Conservation (phyloP, 768 basidiomycete species). For the Suillus subluteus region DNA sequence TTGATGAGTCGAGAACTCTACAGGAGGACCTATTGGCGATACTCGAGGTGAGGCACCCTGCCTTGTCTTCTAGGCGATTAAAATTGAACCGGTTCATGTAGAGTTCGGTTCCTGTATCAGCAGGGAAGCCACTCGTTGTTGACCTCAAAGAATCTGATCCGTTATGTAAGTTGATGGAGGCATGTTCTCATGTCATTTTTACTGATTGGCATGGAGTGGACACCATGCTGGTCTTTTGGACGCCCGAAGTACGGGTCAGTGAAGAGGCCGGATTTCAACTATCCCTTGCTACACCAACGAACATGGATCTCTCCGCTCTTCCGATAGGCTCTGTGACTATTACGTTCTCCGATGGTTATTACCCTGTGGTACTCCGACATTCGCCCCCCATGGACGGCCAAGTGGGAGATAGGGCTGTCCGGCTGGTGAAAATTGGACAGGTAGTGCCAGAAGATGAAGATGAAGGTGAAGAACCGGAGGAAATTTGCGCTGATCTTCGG, state of each 20-base stretch:
- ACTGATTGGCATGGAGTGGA: slow-evolving; percentile 51
- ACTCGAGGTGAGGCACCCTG: slow-evolving; percentile 54
- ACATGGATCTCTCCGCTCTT: slow-evolving; percentile 54
- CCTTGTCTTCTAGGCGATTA: neutral
- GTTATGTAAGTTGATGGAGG: slow-evolving; percentile 53
- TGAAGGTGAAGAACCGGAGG: slow-evolving; percentile 20
- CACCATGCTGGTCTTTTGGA: slow-evolving; percentile 73
- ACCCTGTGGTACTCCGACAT: slow-evolving; percentile 59
- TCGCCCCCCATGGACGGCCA: slow-evolving; percentile 23
- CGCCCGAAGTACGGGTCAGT: slow-evolving; percentile 58
- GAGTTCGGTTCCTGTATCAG: slow-evolving; percentile 70
- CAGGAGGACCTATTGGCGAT: slow-evolving; percentile 77
- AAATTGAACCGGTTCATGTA: slow-evolving; percentile 31
- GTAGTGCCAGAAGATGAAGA: slow-evolving; percentile 43
- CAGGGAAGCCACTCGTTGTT: slow-evolving; percentile 60
- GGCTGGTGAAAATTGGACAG: slow-evolving; percentile 45
- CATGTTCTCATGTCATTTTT: slow-evolving; percentile 11
- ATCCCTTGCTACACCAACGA: slow-evolving; percentile 54
- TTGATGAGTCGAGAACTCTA: slow-evolving; percentile 52
- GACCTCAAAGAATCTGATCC: slow-evolving; percentile 66
- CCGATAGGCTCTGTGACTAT: slow-evolving; percentile 65
- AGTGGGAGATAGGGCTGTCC: slow-evolving; percentile 15
- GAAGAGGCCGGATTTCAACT: slow-evolving; percentile 78
- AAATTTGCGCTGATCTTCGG: slow-evolving; percentile 47
- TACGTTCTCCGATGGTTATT: slow-evolving; percentile 53